A percentile compares a stretch with the other conserved stretches of the same genome.
Evolutionary conservation across 2,329 filamentous ascomycete species (phyloP).

Genomic region (Apiospora phragmitis): DNA sequence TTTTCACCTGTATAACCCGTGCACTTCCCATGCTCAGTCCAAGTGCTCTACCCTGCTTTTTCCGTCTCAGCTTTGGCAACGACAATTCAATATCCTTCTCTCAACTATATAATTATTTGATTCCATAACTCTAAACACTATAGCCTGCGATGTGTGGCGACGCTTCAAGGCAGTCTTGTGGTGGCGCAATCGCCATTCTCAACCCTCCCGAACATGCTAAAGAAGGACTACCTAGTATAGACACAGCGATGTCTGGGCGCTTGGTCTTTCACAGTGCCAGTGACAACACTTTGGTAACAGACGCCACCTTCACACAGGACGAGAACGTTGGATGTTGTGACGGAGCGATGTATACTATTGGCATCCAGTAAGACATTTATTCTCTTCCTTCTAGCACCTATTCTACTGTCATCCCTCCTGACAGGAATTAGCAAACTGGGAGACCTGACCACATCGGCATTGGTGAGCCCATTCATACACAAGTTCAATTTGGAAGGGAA

Average conservation of each 20-base stretch:
- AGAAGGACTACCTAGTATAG: conserved; percentile 28
- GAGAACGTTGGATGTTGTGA: conserved; percentile 17
- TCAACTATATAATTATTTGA: background rate
- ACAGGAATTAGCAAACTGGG: conserved; percentile 38
- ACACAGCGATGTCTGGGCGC: conserved; percentile 18
- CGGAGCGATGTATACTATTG: conserved; percentile 34
- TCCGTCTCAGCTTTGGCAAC: background rate
- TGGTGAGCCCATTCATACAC: conserved; percentile 44
- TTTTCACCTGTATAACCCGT: background rate
- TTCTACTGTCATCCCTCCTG: background rate
- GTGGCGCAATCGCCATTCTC: conserved; percentile 48
- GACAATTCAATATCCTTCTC: background rate
- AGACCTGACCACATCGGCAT: conserved; percentile 40
- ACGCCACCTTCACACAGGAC: conserved; percentile 41
- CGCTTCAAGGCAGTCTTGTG: conserved; percentile 39
- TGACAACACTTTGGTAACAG: conserved; percentile 35
- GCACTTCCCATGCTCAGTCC: background rate
- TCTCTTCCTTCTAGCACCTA: background rate
- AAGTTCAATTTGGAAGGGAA: conserved; percentile 34
- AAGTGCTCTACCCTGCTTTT: background rate
- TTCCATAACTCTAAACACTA: background rate
- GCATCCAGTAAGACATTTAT: conserved; percentile 44
- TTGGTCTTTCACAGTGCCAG: conserved; percentile 40
- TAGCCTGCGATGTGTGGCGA: conserved; percentile 46
- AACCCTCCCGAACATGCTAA: conserved; percentile 20